Evolutionary conservation across 805 yeast genomes (phyloP).

Genomic region (Groenewaldozyma salmanticensis): DNA sequence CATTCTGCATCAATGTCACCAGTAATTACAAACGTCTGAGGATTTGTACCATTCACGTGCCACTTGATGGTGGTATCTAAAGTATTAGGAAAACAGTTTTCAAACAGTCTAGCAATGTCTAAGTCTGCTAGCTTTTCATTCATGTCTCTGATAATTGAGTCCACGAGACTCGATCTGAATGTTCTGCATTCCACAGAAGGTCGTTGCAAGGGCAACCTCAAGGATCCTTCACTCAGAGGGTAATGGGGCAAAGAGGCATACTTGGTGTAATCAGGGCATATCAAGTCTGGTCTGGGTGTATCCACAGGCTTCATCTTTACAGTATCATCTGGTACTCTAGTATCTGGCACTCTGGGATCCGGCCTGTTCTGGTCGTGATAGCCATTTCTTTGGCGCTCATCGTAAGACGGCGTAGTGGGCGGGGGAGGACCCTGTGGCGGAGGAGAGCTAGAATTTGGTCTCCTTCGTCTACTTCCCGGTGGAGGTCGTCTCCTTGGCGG

Average conservation of each 20-base stretch:
- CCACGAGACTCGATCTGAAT: conserved; percentile 54
- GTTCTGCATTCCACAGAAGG: conserved; percentile 69
- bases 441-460: no score
- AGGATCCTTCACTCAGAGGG: conserved; percentile 50
- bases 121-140: conserved; percentile 41
- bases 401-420: neutral
- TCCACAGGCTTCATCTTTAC: neutral
- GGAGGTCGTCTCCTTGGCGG: neutral
- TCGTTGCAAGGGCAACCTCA: conserved; percentile 60
- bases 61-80: conserved; percentile 78
- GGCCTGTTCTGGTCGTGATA: no score
- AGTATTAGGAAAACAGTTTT: conserved; percentile 80
- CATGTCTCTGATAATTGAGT: conserved; percentile 45
- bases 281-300: neutral
- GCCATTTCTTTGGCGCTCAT: neutral
- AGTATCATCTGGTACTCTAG: neutral
- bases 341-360: neutral
- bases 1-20: conserved; percentile 94
- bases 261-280: conserved; percentile 54
- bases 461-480: no score
- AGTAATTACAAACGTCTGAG: conserved; percentile 72
- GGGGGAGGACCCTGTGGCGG: neutral
- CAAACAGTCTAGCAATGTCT: conserved; percentile 66
- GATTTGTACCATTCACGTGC: conserved; percentile 35
- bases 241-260: conserved; percentile 46